Evolutionary conservation across 306 rosid species (phyloP), one percentile per base, ranked within the genome.

Genomic region (Erythrophleum fordii): DNA sequence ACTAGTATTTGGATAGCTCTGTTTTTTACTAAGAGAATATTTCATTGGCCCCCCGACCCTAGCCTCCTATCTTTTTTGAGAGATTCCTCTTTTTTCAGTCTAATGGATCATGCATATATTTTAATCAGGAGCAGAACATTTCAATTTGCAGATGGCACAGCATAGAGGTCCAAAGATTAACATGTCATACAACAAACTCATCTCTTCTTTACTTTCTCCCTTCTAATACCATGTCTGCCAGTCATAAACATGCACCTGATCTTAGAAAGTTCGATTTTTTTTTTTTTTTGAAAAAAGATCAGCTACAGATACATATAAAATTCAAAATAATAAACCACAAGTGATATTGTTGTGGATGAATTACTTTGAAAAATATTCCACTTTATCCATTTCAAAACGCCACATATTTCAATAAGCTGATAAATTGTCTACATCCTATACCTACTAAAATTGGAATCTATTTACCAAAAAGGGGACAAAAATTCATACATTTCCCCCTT

Each of bases 401-500:
- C 61, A 20, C 46, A 80, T 35, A n/a, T 29, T 66, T 58, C 72
- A 8, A 12, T 13, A 29, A 28, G 60, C 67, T 39, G 39, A 26
- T 22, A 45, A 64, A 69, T 35, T 35, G 37, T 46, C 34, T 5
- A 53, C 39, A 70, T 10, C 41, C 70, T 58, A 53, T 58, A 7
- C 51, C 71, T 58, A 70, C 56, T 37, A 77, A 16, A 66, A 22
- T 58, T 31, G 72, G 18, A 10, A 62, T 51, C 39, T 52, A 72
- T 62, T 48, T 42, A 51, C 60, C 44, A 44, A 69, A 76, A 64
- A 59, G 52, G 59, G 69, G 45, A 49, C 56, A 49, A 82, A 76
- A 69, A 25, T 70, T 46, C 68, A 77, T 64, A 65, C 72, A 78
- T 23, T 44, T 46, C 3, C 22, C 68, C 77, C 44, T 51, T 51